Percentiles rank a stretch among this genome's conserved stretches.
Evolutionary conservation across 2,329 filamentous ascomycete species (phyloP).

Genomic region (Penicillium sp.): DNA sequence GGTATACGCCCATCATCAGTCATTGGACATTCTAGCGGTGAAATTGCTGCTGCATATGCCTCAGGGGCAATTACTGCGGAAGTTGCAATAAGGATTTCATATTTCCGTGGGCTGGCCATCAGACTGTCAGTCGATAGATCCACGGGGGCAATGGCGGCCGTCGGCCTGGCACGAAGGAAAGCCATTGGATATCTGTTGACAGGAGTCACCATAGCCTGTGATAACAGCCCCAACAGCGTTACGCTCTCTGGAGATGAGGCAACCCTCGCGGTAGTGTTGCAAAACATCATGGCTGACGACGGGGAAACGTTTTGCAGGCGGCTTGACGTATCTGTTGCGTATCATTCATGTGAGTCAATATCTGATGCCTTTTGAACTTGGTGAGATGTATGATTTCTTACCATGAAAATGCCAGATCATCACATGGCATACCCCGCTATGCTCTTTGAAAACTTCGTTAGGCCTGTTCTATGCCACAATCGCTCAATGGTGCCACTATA

Average conservation of each 20-base stretch:
- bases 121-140: neutral
- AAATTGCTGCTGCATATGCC: conserved; percentile 24
- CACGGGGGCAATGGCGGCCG: conserved; percentile 4
- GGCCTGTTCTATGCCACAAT: neutral
- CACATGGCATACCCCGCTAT: too few relatives aligned
- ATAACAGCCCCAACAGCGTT: conserved; percentile 15
- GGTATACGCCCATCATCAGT: conserved; percentile 1
- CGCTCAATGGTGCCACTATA: conserved; percentile 3
- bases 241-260: conserved; percentile 15
- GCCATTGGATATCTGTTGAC: neutral
- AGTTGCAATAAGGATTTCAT: conserved; percentile 14
- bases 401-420: neutral
- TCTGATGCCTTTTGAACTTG: too few relatives aligned
- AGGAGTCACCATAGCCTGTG: conserved; percentile 15
- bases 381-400: too few relatives aligned
- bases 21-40: conserved; percentile 23
- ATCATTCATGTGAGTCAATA: conserved; percentile 13
- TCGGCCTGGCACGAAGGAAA: conserved; percentile 8
- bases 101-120: conserved; percentile 10
- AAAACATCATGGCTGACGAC: neutral
- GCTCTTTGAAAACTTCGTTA: too few relatives aligned
- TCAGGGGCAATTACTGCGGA: conserved; percentile 7
- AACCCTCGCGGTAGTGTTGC: neutral
- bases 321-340: conserved; percentile 11
- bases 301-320: conserved; percentile 7